Evolutionary conservation across 2,329 filamentous ascomycete genomes (phyloP), one percentile per base, ranked within the genome.

Genomic region (Ambrosiella xylebori): DNA sequence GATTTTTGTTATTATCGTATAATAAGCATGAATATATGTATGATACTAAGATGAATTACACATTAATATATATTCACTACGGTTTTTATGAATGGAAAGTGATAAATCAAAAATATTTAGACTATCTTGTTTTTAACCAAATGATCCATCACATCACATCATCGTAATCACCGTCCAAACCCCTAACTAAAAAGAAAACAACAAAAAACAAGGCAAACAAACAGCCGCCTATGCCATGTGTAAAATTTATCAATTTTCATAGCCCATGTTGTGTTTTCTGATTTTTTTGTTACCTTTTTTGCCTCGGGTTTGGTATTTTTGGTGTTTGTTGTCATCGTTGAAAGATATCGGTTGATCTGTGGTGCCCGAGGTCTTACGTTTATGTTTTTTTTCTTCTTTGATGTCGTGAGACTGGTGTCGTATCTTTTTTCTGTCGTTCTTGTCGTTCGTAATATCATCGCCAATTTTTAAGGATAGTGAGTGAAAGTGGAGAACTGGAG

Each of bases 261-360:
- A n/a, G 3, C 50, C 27, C 17, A 40, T 53, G 7, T 36, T 37
- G n/a, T 15, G 7, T 54, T 54, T 49, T 47, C 35, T 13, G 27
- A 45, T 36, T 47, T 44, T 47, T 47, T 50, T 27, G 27, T 27
- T 3, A 5, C 27, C 27, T 27, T 27, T 27, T 27, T 27, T 27
- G 27, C 27, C 27, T 27, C 27, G 27, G 27, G 27, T 47, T 36
- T 36, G 53, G 8, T 15, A 13, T 38, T 39, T 50, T 50, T 57
- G 13, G 37, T 36, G 2, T 50, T 53, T 54, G 15, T 51, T 9
- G 19, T n/a, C 12, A 11, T 51, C 17, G 4, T 11, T 9, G 17
- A 19, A 15, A 35, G 47, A 35, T 11, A 41, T n/a, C 41, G 27
- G 45, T 59, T 45, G 47, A 51, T 51, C 57, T 59, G 53, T 59